Base-by-base conservation (phyloP, 352 stramenopile genomes). In the Phytophthora podocarpi region DNA sequence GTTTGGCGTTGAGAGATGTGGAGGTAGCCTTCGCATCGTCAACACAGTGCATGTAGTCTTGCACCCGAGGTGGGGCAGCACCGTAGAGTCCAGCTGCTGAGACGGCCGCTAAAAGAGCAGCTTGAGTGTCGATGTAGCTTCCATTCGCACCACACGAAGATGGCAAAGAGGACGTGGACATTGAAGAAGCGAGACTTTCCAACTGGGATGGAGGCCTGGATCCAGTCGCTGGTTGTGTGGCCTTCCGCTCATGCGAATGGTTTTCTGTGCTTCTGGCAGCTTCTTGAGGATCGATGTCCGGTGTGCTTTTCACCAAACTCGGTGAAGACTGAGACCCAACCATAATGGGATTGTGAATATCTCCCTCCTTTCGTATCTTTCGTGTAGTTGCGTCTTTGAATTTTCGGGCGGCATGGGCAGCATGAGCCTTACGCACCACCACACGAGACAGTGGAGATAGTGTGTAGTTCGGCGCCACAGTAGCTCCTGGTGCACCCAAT, bases 381-480 rank as follows among this genome's bases (percentile, higher is more conserved):
- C 50, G 20, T 0, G 27, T 54, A 0, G 58, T 16, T 15, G 13
- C 27, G 5, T 75, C 66, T 43, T 79, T 85, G 8, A 88, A 56
- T 34, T 81, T 88, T n/a, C 68, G 71, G n/a, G 76, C 63, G 5
- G 64, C 78, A 3, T 74, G 64, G 18, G 56, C 58, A 2, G 76
- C 70, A 39, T 84, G 65, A 1, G 71, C 63, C 52, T 85, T 88
- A 2, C 74, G 64, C 31, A 74, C 24, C 6, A 88, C 59, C 9
- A 85, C 74, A 7, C 66, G 78, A 12, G 62, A 66, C 0, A 88
- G 63, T 21, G 78, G 76, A 3, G 75, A 82, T 3, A 81, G 58
- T 7, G 51, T 64, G 32, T 67, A 62, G 36, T 45, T 67, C 8
- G 55, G 35, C 6, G n/a, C 7, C 8, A 45, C 36, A 3, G 30